Percentiles rank a stretch among this genome's conserved stretches.
Conservation (phyloP, 2,329 filamentous ascomycete genomes). For the Phialophora verrucosa region DNA sequence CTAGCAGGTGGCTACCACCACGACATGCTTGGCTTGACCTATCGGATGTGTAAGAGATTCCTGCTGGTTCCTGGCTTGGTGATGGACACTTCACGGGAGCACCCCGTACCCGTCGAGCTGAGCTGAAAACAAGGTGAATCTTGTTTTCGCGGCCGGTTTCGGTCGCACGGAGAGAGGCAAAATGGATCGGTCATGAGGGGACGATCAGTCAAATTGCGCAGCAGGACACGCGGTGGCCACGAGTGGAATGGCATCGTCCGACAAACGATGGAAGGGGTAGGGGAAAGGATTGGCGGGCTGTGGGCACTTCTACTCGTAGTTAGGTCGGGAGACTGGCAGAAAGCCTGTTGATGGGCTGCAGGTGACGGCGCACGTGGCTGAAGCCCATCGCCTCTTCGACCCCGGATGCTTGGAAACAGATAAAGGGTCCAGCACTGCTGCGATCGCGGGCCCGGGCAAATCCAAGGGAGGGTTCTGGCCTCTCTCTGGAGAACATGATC, state of each 20-base stretch:
- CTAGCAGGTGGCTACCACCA: conserved; percentile 5
- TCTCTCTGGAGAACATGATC: not conserved
- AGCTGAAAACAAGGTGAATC: not conserved
- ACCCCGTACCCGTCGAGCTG: not conserved
- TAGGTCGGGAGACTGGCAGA: not conserved
- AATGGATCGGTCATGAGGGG: not conserved
- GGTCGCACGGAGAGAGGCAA: conserved; percentile 7
- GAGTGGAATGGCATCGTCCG: conserved; percentile 6
- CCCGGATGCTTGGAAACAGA: conserved; percentile 9
- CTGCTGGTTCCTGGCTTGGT: not conserved
- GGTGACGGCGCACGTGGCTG: conserved; percentile 10
- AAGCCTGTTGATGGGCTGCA: conserved; percentile 11
- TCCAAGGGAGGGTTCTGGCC: not conserved
- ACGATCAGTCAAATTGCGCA: not conserved
- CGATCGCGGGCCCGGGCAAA: not conserved
- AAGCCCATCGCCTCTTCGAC: conserved; percentile 6
- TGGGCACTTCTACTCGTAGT: not conserved
- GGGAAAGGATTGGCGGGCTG: conserved; percentile 5
- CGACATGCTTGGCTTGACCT: conserved; percentile 14
- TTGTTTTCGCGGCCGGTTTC: not conserved
- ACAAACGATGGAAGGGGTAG: not conserved
- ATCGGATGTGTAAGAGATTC: not conserved
- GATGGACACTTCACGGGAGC: not conserved
- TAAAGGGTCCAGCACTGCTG: not conserved
- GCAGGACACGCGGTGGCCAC: conserved; percentile 14